Evolutionary conservation across 352 stramenopile species (phyloP).

Genomic region (Saprolegnia parasitica): DNA sequence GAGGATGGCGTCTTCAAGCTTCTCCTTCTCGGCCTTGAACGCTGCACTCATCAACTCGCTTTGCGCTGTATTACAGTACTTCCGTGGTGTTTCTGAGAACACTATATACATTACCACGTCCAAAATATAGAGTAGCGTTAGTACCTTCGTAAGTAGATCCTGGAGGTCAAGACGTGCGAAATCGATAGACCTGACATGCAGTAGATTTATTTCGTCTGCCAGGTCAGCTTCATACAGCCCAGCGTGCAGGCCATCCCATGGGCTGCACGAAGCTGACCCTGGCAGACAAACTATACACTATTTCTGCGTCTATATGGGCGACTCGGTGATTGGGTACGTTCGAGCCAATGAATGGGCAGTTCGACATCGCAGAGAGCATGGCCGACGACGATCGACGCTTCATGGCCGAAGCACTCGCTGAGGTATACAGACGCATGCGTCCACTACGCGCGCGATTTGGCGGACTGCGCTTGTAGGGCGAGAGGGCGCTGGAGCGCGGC

Average conservation of each 20-base stretch:
- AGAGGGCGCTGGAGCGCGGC: conserved; percentile 61
- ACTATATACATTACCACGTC: neutral
- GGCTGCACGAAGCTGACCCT: too few species aligned
- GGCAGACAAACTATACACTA: neutral
- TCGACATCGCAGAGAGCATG: neutral
- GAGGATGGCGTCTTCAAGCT: conserved; percentile 25
- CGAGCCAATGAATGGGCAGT: neutral
- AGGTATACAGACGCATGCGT: conserved; percentile 36
- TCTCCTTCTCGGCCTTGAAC: conserved; percentile 25
- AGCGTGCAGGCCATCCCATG: too few species aligned
- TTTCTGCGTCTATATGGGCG: neutral
- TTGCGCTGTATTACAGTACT: neutral
- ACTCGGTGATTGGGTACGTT: neutral
- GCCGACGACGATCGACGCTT: conserved; percentile 32
- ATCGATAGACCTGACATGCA: too few species aligned
- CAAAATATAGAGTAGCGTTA: too few species aligned
- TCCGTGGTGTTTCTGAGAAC: neutral
- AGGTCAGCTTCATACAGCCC: too few species aligned
- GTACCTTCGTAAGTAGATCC: too few species aligned
- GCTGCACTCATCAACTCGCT: conserved; percentile 14
- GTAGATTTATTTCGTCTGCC: too few species aligned
- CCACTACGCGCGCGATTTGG: neutral
- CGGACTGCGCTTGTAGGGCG: conserved; percentile 40
- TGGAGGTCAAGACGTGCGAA: too few species aligned
- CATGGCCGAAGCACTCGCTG: conserved; percentile 64